Evolutionary conservation across 352 stramenopile genomes (phyloP).

Genomic region (Pythium sukuiense): DNA sequence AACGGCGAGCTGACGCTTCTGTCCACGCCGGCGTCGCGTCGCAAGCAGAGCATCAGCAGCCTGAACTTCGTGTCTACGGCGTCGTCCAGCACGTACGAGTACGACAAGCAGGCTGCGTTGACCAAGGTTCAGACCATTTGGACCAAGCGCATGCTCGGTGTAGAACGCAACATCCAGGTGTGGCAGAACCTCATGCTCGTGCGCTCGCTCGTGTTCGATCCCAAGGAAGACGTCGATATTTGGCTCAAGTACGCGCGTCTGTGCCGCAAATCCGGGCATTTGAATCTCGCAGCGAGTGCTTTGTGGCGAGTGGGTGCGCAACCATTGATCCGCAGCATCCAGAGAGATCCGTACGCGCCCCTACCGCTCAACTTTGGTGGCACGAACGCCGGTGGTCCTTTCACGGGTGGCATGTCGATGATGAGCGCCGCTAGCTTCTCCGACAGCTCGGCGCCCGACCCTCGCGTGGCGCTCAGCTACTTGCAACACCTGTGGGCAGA

Average conservation of each 20-base stretch:
- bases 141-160: constrained; percentile 92
- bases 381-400: constrained; percentile 28
- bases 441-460: constrained; percentile 71
- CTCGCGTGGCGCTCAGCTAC: constrained; percentile 80
- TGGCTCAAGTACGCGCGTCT: constrained; percentile 95
- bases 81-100: constrained; percentile 67
- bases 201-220: constrained; percentile 90
- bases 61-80: constrained; percentile 78
- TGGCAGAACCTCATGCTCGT: constrained; percentile 97
- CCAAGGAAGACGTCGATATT: constrained; percentile 90
- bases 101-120: constrained; percentile 71
- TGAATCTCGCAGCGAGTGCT: constrained; percentile 82
- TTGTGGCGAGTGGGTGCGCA: constrained; percentile 79
- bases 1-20: constrained; percentile 77
- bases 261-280: constrained; percentile 89
- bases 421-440: constrained; percentile 42
- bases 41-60: constrained; percentile 80
- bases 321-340: constrained; percentile 79
- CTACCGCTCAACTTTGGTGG: constrained; percentile 73
- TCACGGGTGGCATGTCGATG: constrained; percentile 6
- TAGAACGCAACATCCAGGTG: constrained; percentile 91
- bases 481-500: constrained; percentile 82
- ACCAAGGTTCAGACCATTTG: constrained; percentile 81
- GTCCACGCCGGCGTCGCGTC: constrained; percentile 42
- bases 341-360: constrained; percentile 59